Percentiles rank a stretch among this genome's conserved stretches.
These are phyloP conservation scores for Pseudisothecium myosuroides DNA, from an alignment of 225 moss, liverwort and hornwort species.

Conservation along the genomic window DNA sequence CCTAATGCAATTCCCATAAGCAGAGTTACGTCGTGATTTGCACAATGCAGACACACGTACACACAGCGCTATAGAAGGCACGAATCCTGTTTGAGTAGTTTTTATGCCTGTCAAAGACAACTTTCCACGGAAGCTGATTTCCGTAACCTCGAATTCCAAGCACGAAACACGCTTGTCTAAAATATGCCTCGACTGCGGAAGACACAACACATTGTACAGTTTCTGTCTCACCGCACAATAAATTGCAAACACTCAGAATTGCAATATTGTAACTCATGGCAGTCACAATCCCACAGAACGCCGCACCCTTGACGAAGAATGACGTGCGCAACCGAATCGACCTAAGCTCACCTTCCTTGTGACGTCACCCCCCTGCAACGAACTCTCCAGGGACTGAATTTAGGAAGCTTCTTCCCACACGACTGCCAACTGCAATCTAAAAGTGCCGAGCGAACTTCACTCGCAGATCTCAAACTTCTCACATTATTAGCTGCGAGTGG, in stretches of 20 bases:
- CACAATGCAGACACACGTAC: neutral
- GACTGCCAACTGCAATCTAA: neutral
- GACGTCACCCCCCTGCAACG: neutral
- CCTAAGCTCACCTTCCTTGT: neutral
- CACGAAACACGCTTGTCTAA: neutral
- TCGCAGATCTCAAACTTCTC: neutral
- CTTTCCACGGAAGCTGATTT: neutral
- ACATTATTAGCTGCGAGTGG: neutral
- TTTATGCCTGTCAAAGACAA: neutral
- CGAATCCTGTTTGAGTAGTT: neutral
- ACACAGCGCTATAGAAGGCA: neutral
- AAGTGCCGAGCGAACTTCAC: neutral
- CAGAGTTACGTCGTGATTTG: neutral
- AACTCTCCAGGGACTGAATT: neutral
- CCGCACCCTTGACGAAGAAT: neutral
- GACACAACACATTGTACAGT: neutral
- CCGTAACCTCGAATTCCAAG: neutral
- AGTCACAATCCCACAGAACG: neutral
- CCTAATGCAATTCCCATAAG: neutral
- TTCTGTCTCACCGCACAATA: neutral
- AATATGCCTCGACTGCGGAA: neutral
- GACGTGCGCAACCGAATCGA: neutral
- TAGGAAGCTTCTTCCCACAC: neutral
- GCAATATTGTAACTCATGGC: neutral
- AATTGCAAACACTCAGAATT: neutral